Conservation (phyloP, 2,329 filamentous ascomycete genomes). For the Aspergillus pseudotamarii region DNA sequence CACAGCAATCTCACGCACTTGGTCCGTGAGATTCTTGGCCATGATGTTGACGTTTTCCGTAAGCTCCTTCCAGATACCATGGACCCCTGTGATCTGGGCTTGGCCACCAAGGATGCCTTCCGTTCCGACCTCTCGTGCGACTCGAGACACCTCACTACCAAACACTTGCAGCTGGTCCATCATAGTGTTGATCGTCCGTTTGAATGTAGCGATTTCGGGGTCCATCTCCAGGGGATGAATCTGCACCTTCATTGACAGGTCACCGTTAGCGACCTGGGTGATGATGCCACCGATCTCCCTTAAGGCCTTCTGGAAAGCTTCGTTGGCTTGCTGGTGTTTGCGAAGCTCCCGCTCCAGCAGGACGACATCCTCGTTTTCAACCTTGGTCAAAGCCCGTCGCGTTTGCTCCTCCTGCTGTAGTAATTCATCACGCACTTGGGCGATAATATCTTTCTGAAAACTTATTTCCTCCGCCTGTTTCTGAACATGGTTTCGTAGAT, state of each 20-base stretch:
- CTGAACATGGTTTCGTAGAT: conserved; percentile 86
- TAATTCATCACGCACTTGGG: conserved; percentile 81
- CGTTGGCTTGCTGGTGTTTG: conserved; percentile 97
- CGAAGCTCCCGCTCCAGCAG: conserved; percentile 89
- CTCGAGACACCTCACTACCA: conserved; percentile 90
- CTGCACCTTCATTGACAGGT: conserved; percentile 93
- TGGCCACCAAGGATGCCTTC: conserved; percentile 93
- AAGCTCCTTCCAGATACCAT: conserved; percentile 96
- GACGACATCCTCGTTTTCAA: conserved; percentile 85
- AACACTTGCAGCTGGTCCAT: conserved; percentile 98
- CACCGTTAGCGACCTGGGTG: conserved; percentile 91
- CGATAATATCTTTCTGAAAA: conserved; percentile 82
- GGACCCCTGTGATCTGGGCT: conserved; percentile 88
- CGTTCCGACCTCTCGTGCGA: conserved; percentile 93
- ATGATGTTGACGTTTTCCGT: conserved; percentile 88
- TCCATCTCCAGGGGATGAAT: conserved; percentile 97
- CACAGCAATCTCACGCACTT: conserved; percentile 83
- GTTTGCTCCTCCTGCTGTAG: conserved; percentile 83
- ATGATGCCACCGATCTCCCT: conserved; percentile 97
- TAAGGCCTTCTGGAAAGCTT: conserved; percentile 96
- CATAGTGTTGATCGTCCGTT: conserved; percentile 98
- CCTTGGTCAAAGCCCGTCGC: conserved; percentile 76
- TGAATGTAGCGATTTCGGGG: conserved; percentile 96
- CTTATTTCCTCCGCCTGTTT: conserved; percentile 91
- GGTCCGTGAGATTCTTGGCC: conserved; percentile 79